Base-by-base conservation (phyloP, 164 flowering plant genomes). In the Berberis thunbergii region DNA sequence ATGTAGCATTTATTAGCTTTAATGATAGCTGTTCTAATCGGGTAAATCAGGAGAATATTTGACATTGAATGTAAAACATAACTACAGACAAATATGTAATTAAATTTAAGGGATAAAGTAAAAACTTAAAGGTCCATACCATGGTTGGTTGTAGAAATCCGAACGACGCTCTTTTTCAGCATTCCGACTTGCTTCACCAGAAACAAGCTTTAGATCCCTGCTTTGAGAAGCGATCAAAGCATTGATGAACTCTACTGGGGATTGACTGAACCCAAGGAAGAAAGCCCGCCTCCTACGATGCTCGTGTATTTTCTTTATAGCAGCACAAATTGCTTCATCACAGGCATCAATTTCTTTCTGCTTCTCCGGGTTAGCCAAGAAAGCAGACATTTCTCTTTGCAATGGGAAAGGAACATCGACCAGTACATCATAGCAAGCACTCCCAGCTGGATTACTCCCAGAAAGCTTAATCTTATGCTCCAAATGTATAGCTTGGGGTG, bases 211-310 rank as follows among this genome's bases (percentile, higher is more conserved):
- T 64, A 91, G 67, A 73, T 91, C 97, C 72, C 79, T 82, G 70
- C 84, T 81, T 68, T 91, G 97, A 62, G 96, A 91, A 71, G 86
- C 81, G 67, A 89, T 82, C 63, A 91, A 63, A 12, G 87, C 77
- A 80, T 89, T 91, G 55, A 87, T 80, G 60, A 89, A 91, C 67
- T 89, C 96, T 13, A 79, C 95, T n/a, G 97, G 96, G 57, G 97
- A 91, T 74, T 87, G 94, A 76, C 97, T 87, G 59, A 91, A 91
- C 50, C 94, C 89, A 61, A 86, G 86, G 74, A 88, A 91, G 77
- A 88, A 91, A 64, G 96, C 85, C 48, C 89, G 70, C 72, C 91
- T 80, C 61, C 78, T 77, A 5, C 75, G 77, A 69, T 91, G 96
- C 77, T 83, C 95, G 6, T 87, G 84, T 48, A 89, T 86, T 79